Evolutionary conservation across 169 alveolate species (phyloP).

Genomic region (Eimeria brunetti): DNA sequence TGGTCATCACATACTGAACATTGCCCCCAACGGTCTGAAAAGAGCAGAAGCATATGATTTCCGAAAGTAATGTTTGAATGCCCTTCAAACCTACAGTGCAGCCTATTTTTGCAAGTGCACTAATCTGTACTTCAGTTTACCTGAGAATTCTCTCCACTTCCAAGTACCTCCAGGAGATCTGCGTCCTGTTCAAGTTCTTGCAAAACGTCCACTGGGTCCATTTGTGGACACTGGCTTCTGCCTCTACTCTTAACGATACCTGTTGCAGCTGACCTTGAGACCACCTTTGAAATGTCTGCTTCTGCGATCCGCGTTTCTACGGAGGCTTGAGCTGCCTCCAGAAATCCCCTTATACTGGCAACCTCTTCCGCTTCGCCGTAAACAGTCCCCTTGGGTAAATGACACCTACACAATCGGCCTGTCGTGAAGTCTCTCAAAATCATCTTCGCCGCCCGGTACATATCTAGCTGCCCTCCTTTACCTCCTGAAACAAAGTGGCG

Average conservation of each 20-base stretch:
- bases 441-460: slow-evolving; percentile 96
- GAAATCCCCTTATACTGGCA: background rate
- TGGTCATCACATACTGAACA: slow-evolving; percentile 33
- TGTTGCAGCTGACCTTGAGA: background rate
- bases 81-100: background rate
- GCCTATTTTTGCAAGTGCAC: background rate
- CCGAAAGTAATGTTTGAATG: background rate
- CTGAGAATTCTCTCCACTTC: slow-evolving; percentile 1
- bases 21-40: slow-evolving; percentile 22
- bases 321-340: slow-evolving; percentile 1
- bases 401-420: slow-evolving; percentile 94
- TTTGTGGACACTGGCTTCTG: background rate
- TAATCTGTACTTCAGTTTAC: background rate
- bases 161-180: slow-evolving; percentile 34
- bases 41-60: background rate
- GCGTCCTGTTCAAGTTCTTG: slow-evolving; percentile 56
- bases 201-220: slow-evolving; percentile 31
- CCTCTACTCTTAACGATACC: too few species aligned
- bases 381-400: slow-evolving; percentile 52
- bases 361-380: slow-evolving; percentile 36
- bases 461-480: slow-evolving; percentile 96
- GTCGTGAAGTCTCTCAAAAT: slow-evolving; percentile 95
- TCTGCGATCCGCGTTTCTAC: slow-evolving; percentile 12
- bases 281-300: background rate
- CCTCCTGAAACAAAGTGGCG: slow-evolving; percentile 93